Base-by-base conservation (phyloP, 2,329 filamentous ascomycete species). In the Microdochium trichocladiopsis region DNA sequence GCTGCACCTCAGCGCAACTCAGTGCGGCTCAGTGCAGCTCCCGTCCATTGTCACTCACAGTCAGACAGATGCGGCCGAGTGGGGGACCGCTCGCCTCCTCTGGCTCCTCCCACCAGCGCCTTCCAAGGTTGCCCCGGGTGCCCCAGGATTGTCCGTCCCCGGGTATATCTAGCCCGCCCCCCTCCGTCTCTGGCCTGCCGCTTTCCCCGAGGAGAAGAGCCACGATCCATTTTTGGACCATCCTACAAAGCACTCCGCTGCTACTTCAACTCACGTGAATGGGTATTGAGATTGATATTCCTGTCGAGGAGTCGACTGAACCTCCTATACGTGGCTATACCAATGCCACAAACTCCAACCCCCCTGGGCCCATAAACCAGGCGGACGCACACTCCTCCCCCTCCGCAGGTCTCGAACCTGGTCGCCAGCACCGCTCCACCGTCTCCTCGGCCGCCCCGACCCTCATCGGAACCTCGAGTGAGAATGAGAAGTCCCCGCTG, bases 221-320 rank as follows among this genome's bases (percentile, higher is more conserved):
- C 16, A 45, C 41, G 41, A 45, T 45, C 41, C 41, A 21, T 18
- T 45, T 45, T 45, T 45, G 41, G 41, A 45, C 41, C 41, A 18
- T 8, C 18, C 41, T 41, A 21, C 18, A 45, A 21, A 45, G 41
- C 41, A 45, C 12, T 22, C 18, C 21, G 41, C 48, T 50, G 37
- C 52, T 55, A 53, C 55, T 51, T 47, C 51, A 54, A 54, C 51
- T 56, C 56, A 63, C 61, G 51, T 66, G 63, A 66, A 66, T 66
- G 63, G 63, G 63, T 62, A 60, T 63, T 60, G 62, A 62, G 59
- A 60, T 63, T 49, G 59, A 63, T 55, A 50, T 53, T 58, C 53
- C 52, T 55, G 63, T 65, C 63, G 63, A 65, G 62, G 62, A 65
- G 61, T 64, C 62, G 63, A 60, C 63, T 61, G 63, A 65, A 61